phyloP scores from a whole-genome alignment of 1,139 yeast species.

The Protomyces lactucae-debilis region DNA sequence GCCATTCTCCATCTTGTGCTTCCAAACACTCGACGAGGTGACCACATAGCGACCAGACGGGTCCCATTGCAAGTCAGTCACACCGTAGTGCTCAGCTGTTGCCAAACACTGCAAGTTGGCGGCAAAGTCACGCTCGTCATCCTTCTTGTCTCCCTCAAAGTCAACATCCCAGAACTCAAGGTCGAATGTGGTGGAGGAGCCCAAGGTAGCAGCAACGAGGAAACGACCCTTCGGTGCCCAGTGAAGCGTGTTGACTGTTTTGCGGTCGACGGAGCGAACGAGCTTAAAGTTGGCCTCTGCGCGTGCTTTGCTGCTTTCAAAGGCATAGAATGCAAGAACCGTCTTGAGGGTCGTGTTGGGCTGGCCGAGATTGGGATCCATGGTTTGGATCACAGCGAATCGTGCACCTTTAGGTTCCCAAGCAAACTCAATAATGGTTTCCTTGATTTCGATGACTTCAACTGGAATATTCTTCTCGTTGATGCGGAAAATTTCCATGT shows the following conservation, averaged over 20 bases:
- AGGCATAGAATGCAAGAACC: constrained; percentile 72
- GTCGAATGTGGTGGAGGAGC: constrained; percentile 55
- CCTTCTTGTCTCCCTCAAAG: constrained; percentile 62
- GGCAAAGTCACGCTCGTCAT: constrained; percentile 46
- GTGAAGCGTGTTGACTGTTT: constrained; percentile 65
- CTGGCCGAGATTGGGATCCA: constrained; percentile 36
- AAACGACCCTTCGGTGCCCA: constrained; percentile 97
- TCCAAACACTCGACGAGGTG: constrained; percentile 83
- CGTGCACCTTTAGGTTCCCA: constrained; percentile 96
- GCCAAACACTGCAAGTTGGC: constrained; percentile 62
- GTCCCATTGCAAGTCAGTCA: constrained; percentile 89
- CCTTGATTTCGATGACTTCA: constrained; percentile 88
- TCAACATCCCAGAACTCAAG: constrained; percentile 84
- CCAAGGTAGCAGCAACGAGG: constrained; percentile 68
- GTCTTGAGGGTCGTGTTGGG: constrained; percentile 45
- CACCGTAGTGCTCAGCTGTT: constrained; percentile 64
- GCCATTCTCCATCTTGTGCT: constrained; percentile 80
- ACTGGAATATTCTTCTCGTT: constrained; percentile 89
- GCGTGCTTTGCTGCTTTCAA: constrained; percentile 52
- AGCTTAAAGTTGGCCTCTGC: constrained; percentile 54
- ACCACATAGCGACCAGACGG: constrained; percentile 89
- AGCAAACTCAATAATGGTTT: constrained; percentile 78
- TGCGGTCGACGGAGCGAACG: constrained; percentile 55
- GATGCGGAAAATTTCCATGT: constrained; percentile 85
- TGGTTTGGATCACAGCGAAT: constrained; percentile 65